phyloP scores from a whole-genome alignment of 805 yeast genomes.

The Sungouiozyma ichnusensis region DNA sequence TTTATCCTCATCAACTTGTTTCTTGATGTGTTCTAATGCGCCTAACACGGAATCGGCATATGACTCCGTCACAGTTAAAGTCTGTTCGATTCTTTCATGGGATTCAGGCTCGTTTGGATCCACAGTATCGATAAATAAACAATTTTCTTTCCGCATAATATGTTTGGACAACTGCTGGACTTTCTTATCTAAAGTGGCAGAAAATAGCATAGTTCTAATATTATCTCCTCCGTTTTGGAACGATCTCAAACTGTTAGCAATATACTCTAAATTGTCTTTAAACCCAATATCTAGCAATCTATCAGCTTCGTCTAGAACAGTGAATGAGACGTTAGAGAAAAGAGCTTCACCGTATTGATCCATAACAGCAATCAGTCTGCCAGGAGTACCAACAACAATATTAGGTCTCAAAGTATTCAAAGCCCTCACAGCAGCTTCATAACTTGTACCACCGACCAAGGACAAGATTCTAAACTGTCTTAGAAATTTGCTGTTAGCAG shows the following conservation, averaged over 20 bases:
- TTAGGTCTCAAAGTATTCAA: constrained; percentile 33
- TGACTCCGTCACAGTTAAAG: constrained; percentile 42
- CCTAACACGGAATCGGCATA: constrained; percentile 52
- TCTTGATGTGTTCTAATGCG: constrained; percentile 40
- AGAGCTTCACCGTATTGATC: constrained; percentile 34
- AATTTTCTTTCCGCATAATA: constrained; percentile 43
- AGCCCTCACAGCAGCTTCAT: constrained; percentile 30
- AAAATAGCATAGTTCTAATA: constrained; percentile 64
- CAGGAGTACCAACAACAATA: constrained; percentile 82
- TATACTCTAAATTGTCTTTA: constrained; percentile 48
- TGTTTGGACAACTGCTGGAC: constrained; percentile 56
- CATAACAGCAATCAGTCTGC: constrained; percentile 61
- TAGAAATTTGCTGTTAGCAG: constrained; percentile 20
- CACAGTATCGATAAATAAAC: constrained; percentile 62
- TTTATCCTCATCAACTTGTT: constrained; percentile 26
- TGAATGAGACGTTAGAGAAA: constrained; percentile 46
- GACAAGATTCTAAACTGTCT: constrained; percentile 34
- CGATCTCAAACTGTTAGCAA: constrained; percentile 40
- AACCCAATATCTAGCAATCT: constrained; percentile 76
- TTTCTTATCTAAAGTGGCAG: constrained; percentile 73
- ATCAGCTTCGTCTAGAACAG: constrained; percentile 89
- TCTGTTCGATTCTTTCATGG: constrained; percentile 69
- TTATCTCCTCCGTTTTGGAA: constrained; percentile 26
- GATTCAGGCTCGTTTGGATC: constrained; percentile 63
- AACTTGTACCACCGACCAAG: constrained; percentile 58